Evolutionary conservation across 2,329 filamentous ascomycete species (phyloP).

Genomic region (Macroventuria anomochaeta): DNA sequence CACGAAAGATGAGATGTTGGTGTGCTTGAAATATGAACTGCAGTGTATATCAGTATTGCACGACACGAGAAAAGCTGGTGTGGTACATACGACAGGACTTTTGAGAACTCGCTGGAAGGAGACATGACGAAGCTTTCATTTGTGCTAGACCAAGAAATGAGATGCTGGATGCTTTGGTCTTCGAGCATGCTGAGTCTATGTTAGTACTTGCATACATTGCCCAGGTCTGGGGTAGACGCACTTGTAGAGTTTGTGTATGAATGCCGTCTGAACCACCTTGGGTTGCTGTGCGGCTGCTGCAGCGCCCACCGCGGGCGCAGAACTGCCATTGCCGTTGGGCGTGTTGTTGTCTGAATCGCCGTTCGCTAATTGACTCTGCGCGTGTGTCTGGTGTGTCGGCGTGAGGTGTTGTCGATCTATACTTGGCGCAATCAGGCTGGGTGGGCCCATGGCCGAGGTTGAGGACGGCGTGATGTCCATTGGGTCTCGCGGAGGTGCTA

Average conservation of each 20-base stretch:
- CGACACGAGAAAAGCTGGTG: conserved; percentile 35
- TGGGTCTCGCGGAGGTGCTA: conserved; percentile 56
- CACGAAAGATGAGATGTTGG: conserved; percentile 98
- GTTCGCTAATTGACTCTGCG: conserved; percentile 25
- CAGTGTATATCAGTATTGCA: conserved; percentile 34
- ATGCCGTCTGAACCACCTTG: conserved; percentile 97
- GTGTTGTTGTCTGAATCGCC: conserved; percentile 42
- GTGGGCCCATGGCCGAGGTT: conserved; percentile 56
- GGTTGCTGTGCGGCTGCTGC: conserved; percentile 85
- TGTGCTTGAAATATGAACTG: conserved; percentile 99
- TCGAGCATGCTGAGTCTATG: conserved; percentile 81
- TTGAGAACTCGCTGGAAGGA: conserved; percentile 94
- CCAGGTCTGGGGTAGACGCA: conserved; percentile 55
- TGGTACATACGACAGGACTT: conserved; percentile 86
- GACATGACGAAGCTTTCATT: conserved; percentile 99
- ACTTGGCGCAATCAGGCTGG: conserved; percentile 57
- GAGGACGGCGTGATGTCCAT: conserved; percentile 62
- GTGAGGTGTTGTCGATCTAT: conserved; percentile 51
- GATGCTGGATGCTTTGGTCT: conserved; percentile 87
- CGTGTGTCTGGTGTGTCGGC: conserved; percentile 19
- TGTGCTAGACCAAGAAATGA: conserved; percentile 94
- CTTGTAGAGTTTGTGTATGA: conserved; percentile 99
- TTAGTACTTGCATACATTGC: conserved; percentile 37
- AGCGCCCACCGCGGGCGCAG: conserved; percentile 59
- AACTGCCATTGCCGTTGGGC: conserved; percentile 48